These are phyloP conservation scores for Rosa hybrid DNA, from an alignment of 331 rosid species.

Conservation along the genomic window DNA sequence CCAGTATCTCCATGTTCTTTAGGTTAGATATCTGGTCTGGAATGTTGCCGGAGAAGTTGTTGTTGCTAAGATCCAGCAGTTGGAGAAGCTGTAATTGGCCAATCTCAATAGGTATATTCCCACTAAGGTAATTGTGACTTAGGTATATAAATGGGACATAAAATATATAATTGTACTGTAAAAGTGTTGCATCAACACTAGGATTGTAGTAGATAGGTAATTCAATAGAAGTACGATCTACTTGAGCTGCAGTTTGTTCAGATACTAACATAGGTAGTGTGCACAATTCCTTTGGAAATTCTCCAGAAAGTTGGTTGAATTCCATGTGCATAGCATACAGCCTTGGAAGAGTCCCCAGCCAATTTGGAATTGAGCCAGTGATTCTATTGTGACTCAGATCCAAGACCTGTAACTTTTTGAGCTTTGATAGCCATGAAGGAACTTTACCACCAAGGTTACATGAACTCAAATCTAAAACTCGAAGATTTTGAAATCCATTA, in stretches of 20 bases:
- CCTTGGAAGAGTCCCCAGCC: background rate
- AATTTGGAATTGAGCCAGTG: background rate
- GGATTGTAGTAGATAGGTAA: background rate
- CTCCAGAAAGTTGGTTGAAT: background rate
- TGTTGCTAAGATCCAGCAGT: background rate
- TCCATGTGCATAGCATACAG: background rate
- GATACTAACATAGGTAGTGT: background rate
- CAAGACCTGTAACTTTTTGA: background rate
- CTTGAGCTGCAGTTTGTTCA: constrained; percentile 1
- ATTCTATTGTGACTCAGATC: background rate
- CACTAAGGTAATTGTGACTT: background rate
- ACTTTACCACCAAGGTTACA: no score
- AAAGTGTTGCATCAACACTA: background rate
- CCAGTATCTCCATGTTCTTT: background rate
- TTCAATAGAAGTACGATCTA: background rate
- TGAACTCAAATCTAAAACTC: no score
- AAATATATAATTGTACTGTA: background rate
- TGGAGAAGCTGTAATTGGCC: background rate
- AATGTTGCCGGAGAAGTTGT: background rate
- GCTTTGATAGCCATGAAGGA: background rate
- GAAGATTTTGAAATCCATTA: no score
- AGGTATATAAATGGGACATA: background rate
- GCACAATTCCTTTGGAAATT: background rate
- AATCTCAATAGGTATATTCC: background rate
- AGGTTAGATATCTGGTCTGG: constrained; percentile 1